These are phyloP conservation scores for Candida odintsovae DNA, from an alignment of 805 yeast species.

Conservation along the genomic window DNA sequence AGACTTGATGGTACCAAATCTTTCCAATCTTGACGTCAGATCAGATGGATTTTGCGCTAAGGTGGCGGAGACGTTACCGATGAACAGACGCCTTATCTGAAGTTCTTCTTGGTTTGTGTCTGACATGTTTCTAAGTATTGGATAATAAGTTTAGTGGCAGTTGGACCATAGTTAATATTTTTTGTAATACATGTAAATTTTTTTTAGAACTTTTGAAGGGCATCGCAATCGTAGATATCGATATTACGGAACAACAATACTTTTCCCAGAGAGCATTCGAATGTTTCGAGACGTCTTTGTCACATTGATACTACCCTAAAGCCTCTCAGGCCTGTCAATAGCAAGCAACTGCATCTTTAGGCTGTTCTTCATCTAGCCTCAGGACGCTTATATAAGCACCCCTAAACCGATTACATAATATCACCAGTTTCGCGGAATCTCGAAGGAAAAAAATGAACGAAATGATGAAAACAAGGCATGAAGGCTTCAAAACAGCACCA, in stretches of 20 bases:
- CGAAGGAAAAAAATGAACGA: not conserved
- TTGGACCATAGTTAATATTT: not conserved
- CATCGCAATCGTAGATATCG: no score
- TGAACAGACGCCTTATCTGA: slow-evolving; percentile 40
- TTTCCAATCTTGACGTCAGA: slow-evolving; percentile 49
- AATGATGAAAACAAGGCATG: not conserved
- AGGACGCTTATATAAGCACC: not conserved
- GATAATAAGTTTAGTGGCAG: not conserved
- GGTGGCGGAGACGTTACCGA: slow-evolving; percentile 59
- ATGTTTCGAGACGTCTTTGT: no score
- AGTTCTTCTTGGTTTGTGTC: slow-evolving; percentile 1
- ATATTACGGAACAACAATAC: no score
- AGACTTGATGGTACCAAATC: slow-evolving; percentile 52
- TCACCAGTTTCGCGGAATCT: not conserved
- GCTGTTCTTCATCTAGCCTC: not conserved
- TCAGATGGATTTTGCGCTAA: slow-evolving; percentile 41
- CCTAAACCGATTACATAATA: not conserved
- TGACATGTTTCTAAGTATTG: not conserved
- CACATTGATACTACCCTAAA: no score
- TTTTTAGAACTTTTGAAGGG: no score
- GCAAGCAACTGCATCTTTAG: no score
- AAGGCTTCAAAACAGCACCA: not conserved
- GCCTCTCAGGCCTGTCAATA: no score
- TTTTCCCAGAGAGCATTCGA: no score
- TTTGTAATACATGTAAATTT: no score